Evolutionary conservation across 176 grass and related monocot species (phyloP), one percentile per base, ranked within the genome.

Genomic region (Zea luxurians): DNA sequence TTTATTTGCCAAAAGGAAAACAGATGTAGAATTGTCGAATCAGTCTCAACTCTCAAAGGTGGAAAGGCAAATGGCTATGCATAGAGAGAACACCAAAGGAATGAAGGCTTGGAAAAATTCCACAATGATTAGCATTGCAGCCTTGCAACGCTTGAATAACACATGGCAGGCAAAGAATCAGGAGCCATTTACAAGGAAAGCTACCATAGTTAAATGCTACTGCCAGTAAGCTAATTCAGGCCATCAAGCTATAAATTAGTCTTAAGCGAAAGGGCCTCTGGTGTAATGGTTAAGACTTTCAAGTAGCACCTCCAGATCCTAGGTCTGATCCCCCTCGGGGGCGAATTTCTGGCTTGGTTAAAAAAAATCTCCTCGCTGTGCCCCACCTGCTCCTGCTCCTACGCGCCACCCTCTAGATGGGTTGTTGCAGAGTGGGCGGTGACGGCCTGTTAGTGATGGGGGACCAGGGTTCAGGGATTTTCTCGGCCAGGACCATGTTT

Each of bases 41-140:
- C 45, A 66, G 61, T 60, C 40, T 60, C 27, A 1, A 27, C 0
- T 27, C 10, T 66, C 61, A 13, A 42, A 45, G 12, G 61, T 53
- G 57, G 65, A 2, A 58, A 75, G 2, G 38, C 10, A 74, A 78
- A 74, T 60, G 68, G 46, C 44, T 80, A 67, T n/a, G 76, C 54
- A 80, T 13, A 77, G 21, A 58, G 2, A 40, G 46, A 6, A 74
- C 68, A 34, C 53, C 18, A 57, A 17, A 43, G 8, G 40, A 20
- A 68, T 17, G 18, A 68, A 68, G 41, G 65, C 10, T 68, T 68
- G 17, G 17, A 20, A 43, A 20, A 7, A 27, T 68, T 68, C 1
- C 10, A 47, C n/a, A 47, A 13, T 69, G 45, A 69, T 27, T 47
- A 69, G 66, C 42, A 46, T 47, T 69, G 42, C 42, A 69, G 43